These are phyloP conservation scores for Mollisia scopiformis DNA, from an alignment of 2,329 filamentous ascomycete genomes.

Conservation along the genomic window DNA sequence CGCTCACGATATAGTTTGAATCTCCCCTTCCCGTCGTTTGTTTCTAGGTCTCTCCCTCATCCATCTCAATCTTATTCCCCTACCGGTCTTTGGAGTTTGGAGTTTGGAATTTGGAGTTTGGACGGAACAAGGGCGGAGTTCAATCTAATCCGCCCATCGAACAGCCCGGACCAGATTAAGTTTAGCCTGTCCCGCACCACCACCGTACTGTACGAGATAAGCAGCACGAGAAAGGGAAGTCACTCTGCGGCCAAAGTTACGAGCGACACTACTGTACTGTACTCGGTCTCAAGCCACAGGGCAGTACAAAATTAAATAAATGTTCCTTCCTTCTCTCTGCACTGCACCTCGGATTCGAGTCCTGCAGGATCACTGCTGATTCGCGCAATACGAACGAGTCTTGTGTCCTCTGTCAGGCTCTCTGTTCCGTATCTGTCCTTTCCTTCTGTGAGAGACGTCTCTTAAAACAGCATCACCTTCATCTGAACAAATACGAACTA, in stretches of 20 bases:
- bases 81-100: neutral
- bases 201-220: neutral
- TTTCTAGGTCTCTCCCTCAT: no score
- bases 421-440: neutral
- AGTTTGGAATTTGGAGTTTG: neutral
- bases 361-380: neutral
- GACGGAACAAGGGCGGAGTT: neutral
- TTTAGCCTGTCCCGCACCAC: slow-evolving; percentile 3
- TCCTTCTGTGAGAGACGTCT: neutral
- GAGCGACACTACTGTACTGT: neutral
- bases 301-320: neutral
- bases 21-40: neutral
- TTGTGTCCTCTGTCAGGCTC: neutral
- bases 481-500: neutral
- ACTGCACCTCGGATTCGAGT: neutral
- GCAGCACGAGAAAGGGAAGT: neutral
- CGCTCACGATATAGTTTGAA: neutral
- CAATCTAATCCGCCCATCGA: slow-evolving; percentile 1
- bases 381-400: neutral
- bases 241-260: neutral
- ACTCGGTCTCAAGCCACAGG: neutral
- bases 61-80: neutral
- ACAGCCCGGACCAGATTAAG: neutral
- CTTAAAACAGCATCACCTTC: neutral
- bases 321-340: neutral